Conservation (phyloP, 495 filamentous ascomycete species). For the Xylaria flabelliformis region DNA sequence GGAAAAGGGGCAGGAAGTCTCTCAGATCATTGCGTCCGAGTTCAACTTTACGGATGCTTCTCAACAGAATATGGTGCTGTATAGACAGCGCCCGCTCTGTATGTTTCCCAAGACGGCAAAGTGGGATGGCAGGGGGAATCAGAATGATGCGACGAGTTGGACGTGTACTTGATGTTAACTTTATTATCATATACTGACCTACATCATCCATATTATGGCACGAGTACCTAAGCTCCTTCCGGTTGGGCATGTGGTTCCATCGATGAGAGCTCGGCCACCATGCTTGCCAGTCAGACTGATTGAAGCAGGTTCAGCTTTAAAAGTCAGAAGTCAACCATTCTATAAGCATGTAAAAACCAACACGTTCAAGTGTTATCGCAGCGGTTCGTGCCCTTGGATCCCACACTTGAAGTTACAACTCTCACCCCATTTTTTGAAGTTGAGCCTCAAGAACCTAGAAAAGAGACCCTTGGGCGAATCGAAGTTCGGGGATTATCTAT, state of each 20-base stretch:
- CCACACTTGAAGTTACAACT: not conserved
- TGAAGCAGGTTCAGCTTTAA: no score
- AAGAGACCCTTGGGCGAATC: not conserved
- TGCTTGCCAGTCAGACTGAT: no score
- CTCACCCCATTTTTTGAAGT: not conserved
- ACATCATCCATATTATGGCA: not conserved
- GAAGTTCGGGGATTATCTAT: not conserved
- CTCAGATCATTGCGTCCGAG: constrained; percentile 49
- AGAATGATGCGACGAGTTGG: constrained; percentile 39
- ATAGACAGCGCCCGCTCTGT: constrained; percentile 52
- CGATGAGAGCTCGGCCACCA: no score
- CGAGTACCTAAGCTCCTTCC: not conserved
- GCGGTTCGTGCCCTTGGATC: no score
- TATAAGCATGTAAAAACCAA: no score
- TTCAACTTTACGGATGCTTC: constrained; percentile 42
- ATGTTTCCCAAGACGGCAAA: constrained; percentile 43
- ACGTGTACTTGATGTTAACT: constrained; percentile 26
- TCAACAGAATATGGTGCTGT: constrained; percentile 38
- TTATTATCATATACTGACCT: not conserved
- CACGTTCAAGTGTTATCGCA: no score
- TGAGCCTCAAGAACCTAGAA: not conserved
- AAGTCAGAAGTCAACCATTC: no score
- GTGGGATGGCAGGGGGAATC: constrained; percentile 32
- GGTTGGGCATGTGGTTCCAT: not conserved
- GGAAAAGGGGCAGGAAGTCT: constrained; percentile 49